A percentile compares a stretch with the other conserved stretches of the same genome.
Evolutionary conservation across 208 protist genomes (phyloP).

Genomic region (Porcisia hertigi): DNA sequence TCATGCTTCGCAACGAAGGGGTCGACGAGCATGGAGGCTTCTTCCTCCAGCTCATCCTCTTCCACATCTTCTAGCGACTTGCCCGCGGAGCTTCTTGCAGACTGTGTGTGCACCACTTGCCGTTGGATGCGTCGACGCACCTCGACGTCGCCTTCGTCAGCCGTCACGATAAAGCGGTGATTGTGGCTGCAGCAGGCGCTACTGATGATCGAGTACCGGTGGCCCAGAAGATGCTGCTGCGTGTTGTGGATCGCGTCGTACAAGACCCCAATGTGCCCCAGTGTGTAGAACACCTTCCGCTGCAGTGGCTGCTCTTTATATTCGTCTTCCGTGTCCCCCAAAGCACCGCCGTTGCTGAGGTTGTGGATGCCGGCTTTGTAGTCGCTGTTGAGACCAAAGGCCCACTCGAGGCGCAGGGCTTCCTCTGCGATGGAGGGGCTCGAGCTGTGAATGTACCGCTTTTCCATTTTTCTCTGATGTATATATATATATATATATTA

Average conservation of each 20-base stretch:
- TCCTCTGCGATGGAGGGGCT: conserved; percentile 43
- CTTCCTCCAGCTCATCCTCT: conserved; percentile 25
- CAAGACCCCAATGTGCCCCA: conserved; percentile 91
- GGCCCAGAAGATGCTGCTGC: conserved; percentile 91
- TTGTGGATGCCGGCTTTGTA: conserved; percentile 87
- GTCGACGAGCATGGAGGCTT: conserved; percentile 47
- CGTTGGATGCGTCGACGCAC: conserved; percentile 27
- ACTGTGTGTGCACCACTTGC: conserved; percentile 21
- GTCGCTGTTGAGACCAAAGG: conserved; percentile 92
- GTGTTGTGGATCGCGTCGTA: conserved; percentile 89
- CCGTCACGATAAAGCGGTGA: conserved; percentile 91
- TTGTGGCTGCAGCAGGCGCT: conserved; percentile 78
- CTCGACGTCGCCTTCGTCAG: conserved; percentile 75
- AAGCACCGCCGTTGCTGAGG: conserved; percentile 45
- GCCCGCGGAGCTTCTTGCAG: conserved; percentile 14
- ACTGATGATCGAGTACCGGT: conserved; percentile 82
- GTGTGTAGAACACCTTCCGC: conserved; percentile 89
- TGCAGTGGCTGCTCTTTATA: conserved; percentile 27
- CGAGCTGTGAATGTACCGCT: conserved; percentile 36
- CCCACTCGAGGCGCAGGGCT: conserved; percentile 83
- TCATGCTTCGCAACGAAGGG: conserved; percentile 53
- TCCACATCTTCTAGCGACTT: conserved; percentile 32
- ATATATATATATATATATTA: background rate
- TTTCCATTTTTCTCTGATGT: conserved; percentile 1
- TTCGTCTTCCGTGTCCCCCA: no score